Conservation (phyloP, 176 grass and related monocot species). For the Pontederia crassipes region DNA sequence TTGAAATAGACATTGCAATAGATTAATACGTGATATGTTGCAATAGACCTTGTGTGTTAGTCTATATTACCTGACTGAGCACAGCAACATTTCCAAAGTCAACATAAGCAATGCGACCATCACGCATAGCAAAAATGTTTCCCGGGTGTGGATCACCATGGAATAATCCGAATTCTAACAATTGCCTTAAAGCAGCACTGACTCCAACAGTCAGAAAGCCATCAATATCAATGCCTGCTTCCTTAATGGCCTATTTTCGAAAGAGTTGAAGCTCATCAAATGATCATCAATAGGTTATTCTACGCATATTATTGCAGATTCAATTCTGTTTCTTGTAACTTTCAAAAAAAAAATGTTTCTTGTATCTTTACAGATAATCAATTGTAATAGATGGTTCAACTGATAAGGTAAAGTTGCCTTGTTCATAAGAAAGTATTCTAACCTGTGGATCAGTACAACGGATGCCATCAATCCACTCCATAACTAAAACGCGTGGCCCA, state of each 20-base stretch:
- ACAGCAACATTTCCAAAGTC: constrained; percentile 98
- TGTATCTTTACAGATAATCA: background rate
- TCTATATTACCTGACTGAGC: constrained; percentile 66
- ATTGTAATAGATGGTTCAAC: background rate
- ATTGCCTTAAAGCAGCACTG: constrained; percentile 86
- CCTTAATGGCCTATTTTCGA: constrained; percentile 59
- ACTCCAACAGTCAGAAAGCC: constrained; percentile 94
- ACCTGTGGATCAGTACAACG: constrained; percentile 94
- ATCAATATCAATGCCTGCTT: constrained; percentile 80
- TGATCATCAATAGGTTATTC: no score
- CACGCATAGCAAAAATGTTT: constrained; percentile 97
- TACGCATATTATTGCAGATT: no score
- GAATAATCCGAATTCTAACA: constrained; percentile 96
- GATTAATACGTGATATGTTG: background rate
- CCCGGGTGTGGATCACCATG: constrained; percentile 99
- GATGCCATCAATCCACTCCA: constrained; percentile 99
- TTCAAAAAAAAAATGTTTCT: background rate
- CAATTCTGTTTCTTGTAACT: background rate
- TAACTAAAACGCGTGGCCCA: constrained; percentile 78
- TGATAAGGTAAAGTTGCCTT: background rate
- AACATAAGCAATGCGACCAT: constrained; percentile 98
- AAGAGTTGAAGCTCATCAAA: constrained; percentile 10
- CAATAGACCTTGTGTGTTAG: background rate
- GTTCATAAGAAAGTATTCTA: background rate
- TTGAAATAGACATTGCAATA: background rate